Evolutionary conservation across 352 stramenopile species (phyloP), one percentile per base, ranked within the genome.

Genomic region (Thalassiosira exigua): DNA sequence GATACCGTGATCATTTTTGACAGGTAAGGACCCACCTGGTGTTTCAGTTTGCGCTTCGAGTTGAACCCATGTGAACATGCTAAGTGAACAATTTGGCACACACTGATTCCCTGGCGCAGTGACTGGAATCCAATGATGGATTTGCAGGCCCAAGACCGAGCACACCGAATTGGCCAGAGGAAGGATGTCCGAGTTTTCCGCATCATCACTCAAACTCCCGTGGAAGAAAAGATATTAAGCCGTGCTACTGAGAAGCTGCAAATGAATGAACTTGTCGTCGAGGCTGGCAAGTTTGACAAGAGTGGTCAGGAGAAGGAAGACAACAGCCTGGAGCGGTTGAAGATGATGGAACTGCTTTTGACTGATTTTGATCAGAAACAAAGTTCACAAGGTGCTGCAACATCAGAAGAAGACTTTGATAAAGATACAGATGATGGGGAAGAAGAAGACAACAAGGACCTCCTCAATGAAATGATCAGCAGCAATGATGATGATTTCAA

Each of bases 1-100:
- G 97, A 99, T 76, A 99, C 97, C 3, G 97, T 99, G 4, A 97
- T 99, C 44, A 98, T 99, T 81, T 99, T 98, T 74, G 98, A 99
- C 78, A 98, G 65, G 75, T 77, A 67, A 58, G 39, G n/a, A n/a
- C n/a, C n/a, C n/a, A n/a, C n/a, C n/a, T n/a, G n/a, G n/a, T n/a
- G n/a, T n/a, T n/a, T n/a, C n/a, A n/a, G n/a, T n/a, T n/a, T n/a
- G n/a, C n/a, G n/a, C n/a, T n/a, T n/a, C n/a, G n/a, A n/a, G n/a
- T n/a, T n/a, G n/a, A n/a, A n/a, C n/a, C n/a, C n/a, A n/a, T n/a
- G n/a, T n/a, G n/a, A n/a, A n/a, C n/a, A n/a, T n/a, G n/a, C n/a
- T n/a, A n/a, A n/a, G n/a, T n/a, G n/a, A n/a, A n/a, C n/a, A n/a
- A n/a, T n/a, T n/a, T n/a, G n/a, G n/a, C n/a, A n/a, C n/a, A n/a